Conservation (phyloP, 306 rosid species). For the Pachyrhizus erosus region DNA sequence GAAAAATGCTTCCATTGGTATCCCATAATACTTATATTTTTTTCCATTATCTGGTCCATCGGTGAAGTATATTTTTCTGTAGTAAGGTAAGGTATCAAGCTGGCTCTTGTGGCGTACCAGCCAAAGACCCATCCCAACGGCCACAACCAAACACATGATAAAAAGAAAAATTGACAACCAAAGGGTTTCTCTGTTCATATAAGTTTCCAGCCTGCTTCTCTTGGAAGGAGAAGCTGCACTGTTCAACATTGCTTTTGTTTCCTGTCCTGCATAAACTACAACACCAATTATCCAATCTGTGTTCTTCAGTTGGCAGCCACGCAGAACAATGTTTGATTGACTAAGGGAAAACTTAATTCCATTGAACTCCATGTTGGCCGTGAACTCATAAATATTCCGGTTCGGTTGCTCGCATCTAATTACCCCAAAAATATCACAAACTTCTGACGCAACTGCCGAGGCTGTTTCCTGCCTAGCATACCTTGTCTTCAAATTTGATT, state of each 20-base stretch:
- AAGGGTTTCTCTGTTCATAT: constrained; percentile 94
- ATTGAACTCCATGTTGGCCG: constrained; percentile 87
- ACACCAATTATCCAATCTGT: constrained; percentile 95
- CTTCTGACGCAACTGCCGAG: constrained; percentile 59
- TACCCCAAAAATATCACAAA: constrained; percentile 64
- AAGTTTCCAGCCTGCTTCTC: constrained; percentile 87
- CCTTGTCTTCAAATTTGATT: constrained; percentile 96
- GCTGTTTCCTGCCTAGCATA: constrained; percentile 91
- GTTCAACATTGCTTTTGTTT: constrained; percentile 97
- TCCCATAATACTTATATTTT: constrained; percentile 79
- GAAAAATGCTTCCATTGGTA: constrained; percentile 87
- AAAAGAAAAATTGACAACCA: constrained; percentile 86
- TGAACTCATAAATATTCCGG: constrained; percentile 91
- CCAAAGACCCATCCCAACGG: constrained; percentile 87
- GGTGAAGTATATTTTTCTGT: constrained; percentile 68
- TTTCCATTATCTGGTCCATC: constrained; percentile 55
- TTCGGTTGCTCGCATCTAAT: constrained; percentile 91
- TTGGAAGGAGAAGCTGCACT: constrained; percentile 94
- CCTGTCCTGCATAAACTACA: constrained; percentile 97
- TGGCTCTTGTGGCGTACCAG: constrained; percentile 68
- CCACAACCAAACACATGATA: constrained; percentile 87
- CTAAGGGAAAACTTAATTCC: constrained; percentile 73
- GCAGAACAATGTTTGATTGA: constrained; percentile 92
- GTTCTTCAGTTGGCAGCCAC: constrained; percentile 99
- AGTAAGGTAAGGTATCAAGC: constrained; percentile 88